phyloP scores from a whole-genome alignment of 306 rosid species.

The Myrica gale region DNA sequence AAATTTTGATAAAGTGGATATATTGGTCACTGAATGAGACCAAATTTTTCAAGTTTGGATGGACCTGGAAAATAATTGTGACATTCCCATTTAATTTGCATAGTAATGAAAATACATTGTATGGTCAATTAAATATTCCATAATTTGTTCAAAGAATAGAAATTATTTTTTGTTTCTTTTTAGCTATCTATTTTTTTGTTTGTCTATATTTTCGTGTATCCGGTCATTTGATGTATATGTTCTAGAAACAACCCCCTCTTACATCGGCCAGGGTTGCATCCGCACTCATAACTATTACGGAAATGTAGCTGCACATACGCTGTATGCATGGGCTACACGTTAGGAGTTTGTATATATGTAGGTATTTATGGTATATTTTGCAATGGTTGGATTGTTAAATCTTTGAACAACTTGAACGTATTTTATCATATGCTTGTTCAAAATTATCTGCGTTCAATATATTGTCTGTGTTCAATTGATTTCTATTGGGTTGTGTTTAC shows the following conservation, averaged over 20 bases:
- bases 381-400: conserved; percentile 1
- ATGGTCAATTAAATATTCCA: not conserved
- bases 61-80: not conserved
- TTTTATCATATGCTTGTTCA: not conserved
- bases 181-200: not conserved
- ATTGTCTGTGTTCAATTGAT: conserved; percentile 1
- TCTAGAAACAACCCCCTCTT: not conserved
- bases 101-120: not conserved
- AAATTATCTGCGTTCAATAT: not conserved
- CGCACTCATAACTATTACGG: not conserved
- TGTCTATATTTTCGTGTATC: not conserved
- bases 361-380: not conserved
- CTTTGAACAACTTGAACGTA: not conserved
- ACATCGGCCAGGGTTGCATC: not conserved
- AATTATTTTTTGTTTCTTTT: not conserved
- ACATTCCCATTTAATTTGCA: not conserved
- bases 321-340: not conserved
- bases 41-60: not conserved
- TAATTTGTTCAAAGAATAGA: not conserved
- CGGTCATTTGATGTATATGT: too few species aligned
- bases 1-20: not conserved
- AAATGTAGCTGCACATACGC: not conserved
- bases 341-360: not conserved
- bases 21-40: not conserved
- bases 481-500: conserved; percentile 6